These are phyloP conservation scores for Zizania palustris DNA, from an alignment of 202 grass and related monocot species.

Conservation along the genomic window DNA sequence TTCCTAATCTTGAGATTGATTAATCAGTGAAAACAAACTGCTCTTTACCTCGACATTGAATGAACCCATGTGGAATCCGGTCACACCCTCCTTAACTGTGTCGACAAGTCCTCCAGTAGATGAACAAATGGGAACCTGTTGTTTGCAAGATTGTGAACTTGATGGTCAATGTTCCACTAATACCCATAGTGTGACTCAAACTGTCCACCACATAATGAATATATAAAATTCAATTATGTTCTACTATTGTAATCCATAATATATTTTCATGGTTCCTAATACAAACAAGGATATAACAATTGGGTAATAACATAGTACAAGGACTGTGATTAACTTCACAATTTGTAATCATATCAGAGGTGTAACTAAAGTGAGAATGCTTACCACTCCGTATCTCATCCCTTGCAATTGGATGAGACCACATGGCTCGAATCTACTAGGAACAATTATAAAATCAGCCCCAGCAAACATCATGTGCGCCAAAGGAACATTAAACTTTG, in stretches of 20 bases:
- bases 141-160: neutral
- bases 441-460: constrained; percentile 70
- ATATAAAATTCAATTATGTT: neutral
- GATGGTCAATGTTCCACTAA: neutral
- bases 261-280: neutral
- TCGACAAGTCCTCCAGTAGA: constrained; percentile 83
- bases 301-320: neutral
- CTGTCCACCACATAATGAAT: neutral
- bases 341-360: neutral
- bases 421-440: constrained; percentile 88
- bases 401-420: constrained; percentile 87
- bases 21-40: neutral
- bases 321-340: neutral
- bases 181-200: neutral
- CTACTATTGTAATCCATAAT: neutral
- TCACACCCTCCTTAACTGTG: constrained; percentile 65
- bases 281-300: neutral
- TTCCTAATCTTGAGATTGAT: neutral
- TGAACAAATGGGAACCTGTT: constrained; percentile 62
- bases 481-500: constrained; percentile 77
- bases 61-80: constrained; percentile 73
- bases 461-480: constrained; percentile 78
- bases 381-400: constrained; percentile 90
- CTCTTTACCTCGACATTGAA: constrained; percentile 70
- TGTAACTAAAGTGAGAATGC: neutral